Percentiles rank a stretch among this genome's conserved stretches.
Evolutionary conservation across 169 alveolate genomes (phyloP).

Genomic region (Eimeria brunetti): DNA sequence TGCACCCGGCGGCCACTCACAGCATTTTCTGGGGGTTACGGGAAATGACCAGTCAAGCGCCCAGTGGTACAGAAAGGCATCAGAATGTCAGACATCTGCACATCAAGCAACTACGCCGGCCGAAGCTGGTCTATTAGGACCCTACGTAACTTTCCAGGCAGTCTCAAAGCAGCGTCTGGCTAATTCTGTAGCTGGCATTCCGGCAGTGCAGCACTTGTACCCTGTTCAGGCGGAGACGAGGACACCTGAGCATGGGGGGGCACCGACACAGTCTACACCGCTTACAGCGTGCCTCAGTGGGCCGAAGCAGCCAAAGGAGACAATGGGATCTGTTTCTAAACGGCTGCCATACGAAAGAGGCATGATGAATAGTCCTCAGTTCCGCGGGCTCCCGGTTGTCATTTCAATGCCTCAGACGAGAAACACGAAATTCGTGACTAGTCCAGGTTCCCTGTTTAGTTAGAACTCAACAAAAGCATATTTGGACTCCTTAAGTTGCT

Average conservation of each 20-base stretch:
- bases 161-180: background rate
- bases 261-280: background rate
- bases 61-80: background rate
- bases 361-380: background rate
- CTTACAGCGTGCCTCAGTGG: background rate
- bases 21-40: background rate
- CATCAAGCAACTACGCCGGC: background rate
- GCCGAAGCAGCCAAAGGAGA: background rate
- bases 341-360: background rate
- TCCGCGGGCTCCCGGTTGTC: conserved; percentile 15
- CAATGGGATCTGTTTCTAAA: background rate
- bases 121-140: background rate
- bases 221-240: background rate
- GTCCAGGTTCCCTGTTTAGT: conserved; percentile 20
- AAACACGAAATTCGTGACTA: conserved; percentile 25
- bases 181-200: background rate
- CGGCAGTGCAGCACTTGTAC: conserved; percentile 13
- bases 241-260: background rate
- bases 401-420: background rate
- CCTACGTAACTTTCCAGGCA: background rate
- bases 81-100: background rate
- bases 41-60: background rate
- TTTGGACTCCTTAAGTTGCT: background rate
- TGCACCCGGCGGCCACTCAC: background rate
- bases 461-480: background rate